These are phyloP conservation scores for Leccinum obscurum DNA, from an alignment of 768 basidiomycete species.

Conservation along the genomic window DNA sequence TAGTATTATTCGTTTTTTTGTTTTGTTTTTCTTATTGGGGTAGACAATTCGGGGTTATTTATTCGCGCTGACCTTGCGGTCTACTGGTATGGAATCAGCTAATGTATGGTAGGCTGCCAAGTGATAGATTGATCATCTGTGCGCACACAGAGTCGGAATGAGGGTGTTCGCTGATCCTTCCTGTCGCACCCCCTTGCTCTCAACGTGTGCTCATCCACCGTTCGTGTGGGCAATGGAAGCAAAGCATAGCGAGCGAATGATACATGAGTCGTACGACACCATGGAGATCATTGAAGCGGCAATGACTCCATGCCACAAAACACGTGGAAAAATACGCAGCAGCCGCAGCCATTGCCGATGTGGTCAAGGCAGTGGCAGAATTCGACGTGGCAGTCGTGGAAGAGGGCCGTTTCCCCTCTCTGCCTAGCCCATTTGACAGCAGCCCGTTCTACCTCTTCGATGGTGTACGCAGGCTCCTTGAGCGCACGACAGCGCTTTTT, in stretches of 20 bases:
- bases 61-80: slow-evolving; percentile 14
- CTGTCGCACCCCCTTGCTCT: slow-evolving; percentile 2
- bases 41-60: slow-evolving; percentile 21
- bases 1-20: slow-evolving; percentile 4
- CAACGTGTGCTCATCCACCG: slow-evolving; percentile 22
- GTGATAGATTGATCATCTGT: not conserved
- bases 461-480: slow-evolving; percentile 86
- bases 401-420: slow-evolving; percentile 47
- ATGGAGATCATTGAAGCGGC: slow-evolving; percentile 8
- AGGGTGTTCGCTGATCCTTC: not conserved
- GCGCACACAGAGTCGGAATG: slow-evolving; percentile 1
- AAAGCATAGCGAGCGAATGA: slow-evolving; percentile 15
- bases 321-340: slow-evolving; percentile 25
- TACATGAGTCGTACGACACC: slow-evolving; percentile 21
- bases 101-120: no score
- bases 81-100: no score
- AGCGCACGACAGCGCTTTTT: slow-evolving; percentile 84
- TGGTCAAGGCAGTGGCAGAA: slow-evolving; percentile 16
- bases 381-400: slow-evolving; percentile 22
- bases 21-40: slow-evolving; percentile 16
- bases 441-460: slow-evolving; percentile 87
- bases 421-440: slow-evolving; percentile 66
- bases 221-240: slow-evolving; percentile 29
- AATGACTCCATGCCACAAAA: slow-evolving; percentile 19
- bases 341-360: slow-evolving; percentile 10